Evolutionary conservation across 306 rosid genomes (phyloP), one percentile per base, ranked within the genome.

Genomic region (Fragaria iinumae): DNA sequence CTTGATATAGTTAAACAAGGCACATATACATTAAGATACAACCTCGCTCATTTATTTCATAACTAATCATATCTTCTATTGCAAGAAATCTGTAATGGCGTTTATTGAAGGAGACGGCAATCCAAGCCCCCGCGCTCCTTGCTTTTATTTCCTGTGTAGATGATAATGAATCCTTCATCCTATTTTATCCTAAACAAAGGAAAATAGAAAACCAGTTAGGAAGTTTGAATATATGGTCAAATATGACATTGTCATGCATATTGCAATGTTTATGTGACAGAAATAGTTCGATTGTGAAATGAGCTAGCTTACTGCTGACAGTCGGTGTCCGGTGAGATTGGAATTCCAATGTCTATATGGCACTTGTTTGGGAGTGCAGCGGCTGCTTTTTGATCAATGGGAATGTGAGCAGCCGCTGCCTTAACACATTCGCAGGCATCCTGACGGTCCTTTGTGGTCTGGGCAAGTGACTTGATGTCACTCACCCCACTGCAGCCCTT

Each of bases 61-160:
- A 25, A 25, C 25, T 25, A 25, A 25, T 25, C 25, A 25, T 25
- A 25, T 25, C 25, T 25, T 25, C 25, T 25, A 25, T 25, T 25
- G 25, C 25, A 25, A 25, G 25, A 25, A 59, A 23, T 59, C 0
- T 59, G 7, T 59, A 25, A 59, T 11, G 34, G 32, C 36, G 0
- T 57, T 23, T 23, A 23, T 23, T 57, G 16, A 57, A 57, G 32
- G 36, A 59, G 12, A 59, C 36, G 25, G 36, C 16, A 57, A 25
- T 25, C 2, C 23, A 5, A 52, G 10, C 34, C 34, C 11, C 36
- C 17, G 36, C 36, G 16, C 3, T 43, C 12, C 75, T 52, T 34
- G 34, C 47, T 71, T 49, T 49, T 71, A 71, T 71, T 71, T 49
- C 74, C 5, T 71, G 60, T 41, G 18, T 16, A 36, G 55, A 69